These are phyloP conservation scores for Fusarium newnesense DNA, from an alignment of 2,329 filamentous ascomycete genomes.

Conservation along the genomic window DNA sequence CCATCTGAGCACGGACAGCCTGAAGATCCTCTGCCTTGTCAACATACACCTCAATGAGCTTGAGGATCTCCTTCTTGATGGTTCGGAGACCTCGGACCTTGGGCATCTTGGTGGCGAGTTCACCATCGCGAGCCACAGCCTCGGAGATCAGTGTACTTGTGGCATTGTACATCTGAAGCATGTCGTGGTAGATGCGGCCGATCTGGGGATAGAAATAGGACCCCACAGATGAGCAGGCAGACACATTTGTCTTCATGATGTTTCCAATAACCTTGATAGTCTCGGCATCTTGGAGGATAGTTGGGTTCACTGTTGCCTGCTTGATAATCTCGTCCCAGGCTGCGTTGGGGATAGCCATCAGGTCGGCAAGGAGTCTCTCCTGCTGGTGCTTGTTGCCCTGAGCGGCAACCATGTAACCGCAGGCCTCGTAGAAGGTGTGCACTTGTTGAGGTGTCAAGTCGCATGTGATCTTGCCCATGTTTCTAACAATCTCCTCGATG, in stretches of 20 bases:
- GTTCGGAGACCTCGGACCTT: constrained; percentile 94
- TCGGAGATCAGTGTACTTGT: constrained; percentile 97
- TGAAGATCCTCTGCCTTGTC: constrained; percentile 97
- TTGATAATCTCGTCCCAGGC: constrained; percentile 97
- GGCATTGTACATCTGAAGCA: constrained; percentile 98
- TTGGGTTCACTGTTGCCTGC: constrained; percentile 84
- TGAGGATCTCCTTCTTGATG: constrained; percentile 99
- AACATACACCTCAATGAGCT: constrained; percentile 97
- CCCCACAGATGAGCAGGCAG: constrained; percentile 96
- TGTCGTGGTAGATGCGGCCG: constrained; percentile 95
- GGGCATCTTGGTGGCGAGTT: constrained; percentile 96
- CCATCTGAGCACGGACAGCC: constrained; percentile 92
- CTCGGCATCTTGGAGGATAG: constrained; percentile 88
- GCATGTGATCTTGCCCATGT: constrained; percentile 93
- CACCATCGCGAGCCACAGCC: constrained; percentile 85
- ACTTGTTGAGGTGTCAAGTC: constrained; percentile 97
- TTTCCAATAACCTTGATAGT: constrained; percentile 99
- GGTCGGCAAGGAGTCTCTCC: constrained; percentile 87
- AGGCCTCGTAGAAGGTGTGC: constrained; percentile 98
- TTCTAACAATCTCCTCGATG: constrained; percentile 97
- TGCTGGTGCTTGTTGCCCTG: constrained; percentile 96
- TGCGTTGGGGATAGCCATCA: constrained; percentile 93
- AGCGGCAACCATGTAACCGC: constrained; percentile 98
- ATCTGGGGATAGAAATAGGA: constrained; percentile 99
- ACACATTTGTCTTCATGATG: constrained; percentile 99